Evolutionary conservation across 2,329 filamentous ascomycete species (phyloP), one percentile per base, ranked within the genome.

Genomic region (Colletotrichum orbiculare): DNA sequence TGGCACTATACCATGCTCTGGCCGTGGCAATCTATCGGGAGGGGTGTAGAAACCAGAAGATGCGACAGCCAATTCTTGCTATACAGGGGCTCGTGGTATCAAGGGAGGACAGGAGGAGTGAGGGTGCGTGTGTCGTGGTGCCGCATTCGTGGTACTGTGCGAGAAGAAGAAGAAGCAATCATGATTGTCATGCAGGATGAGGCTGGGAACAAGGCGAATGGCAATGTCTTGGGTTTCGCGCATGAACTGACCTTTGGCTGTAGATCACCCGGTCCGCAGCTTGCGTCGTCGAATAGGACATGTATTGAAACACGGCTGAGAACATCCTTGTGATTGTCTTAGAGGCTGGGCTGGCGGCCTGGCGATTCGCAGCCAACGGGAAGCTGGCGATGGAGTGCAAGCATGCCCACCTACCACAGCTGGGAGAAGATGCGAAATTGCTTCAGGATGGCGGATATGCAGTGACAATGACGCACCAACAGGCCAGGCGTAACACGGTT

Each of bases 271-370:
- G 46, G 15, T 33, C 46, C 42, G 48, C 9, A 48, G 43, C 13
- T 38, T 47, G 42, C 38, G 15, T 41, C 38, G 55, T 42, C 33
- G 34, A 47, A 42, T 17, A 42, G 46, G 48, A 38, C 12, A 17
- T 41, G 17, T 52, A 56, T 62, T 62, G 47, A 65, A 55, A 65
- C 62, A 62, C 62, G 37, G 62, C 62, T 53, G 62, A 62, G 41
- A 15, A n/a, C 46, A 65, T 34, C 62, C 62, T 50, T 33, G 37
- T 45, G 43, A 43, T 6, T 52, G 25, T 48, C 13, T 53, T 45
- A 42, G 41, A 35, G 39, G 39, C 58, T 48, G 47, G 62, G 58
- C 62, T 49, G 52, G 17, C 46, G 39, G 10, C 42, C 37, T 25
- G 39, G 46, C 49, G n/a, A 33, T 25, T 25, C 25, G 25, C 25